Evolutionary conservation across 208 protist genomes (phyloP), one percentile per base, ranked within the genome.

Genomic region (Sergeia podlipaevii): DNA sequence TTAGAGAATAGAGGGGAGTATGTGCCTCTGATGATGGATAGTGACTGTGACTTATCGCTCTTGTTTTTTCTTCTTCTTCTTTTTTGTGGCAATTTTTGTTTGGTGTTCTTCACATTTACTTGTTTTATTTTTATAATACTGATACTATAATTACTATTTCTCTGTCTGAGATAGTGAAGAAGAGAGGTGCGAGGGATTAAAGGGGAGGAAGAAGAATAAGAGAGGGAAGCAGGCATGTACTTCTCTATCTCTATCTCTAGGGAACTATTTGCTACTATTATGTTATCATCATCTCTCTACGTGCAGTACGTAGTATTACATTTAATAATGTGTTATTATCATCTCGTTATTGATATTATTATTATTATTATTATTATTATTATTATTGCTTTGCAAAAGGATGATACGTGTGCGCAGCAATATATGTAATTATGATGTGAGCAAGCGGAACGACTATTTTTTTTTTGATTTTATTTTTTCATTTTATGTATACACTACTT

Each of bases 21-120:
- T 17, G 4, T 55, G 10, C 20, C 27, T 18, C 11, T 38, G 8
- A n/a, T 20, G 23, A n/a, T 52, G 1, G 17, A 52, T 36, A 10
- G 24, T 28, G 49, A 37, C 36, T 29, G 32, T 28, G 27, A 34
- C 43, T 32, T 62, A 23, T 46, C 20, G 32, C 24, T 39, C 30
- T 49, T 3, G 30, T 27, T 18, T 46, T 58, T 15, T 42, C 13
- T 60, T 28, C 34, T 29, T 41, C 26, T 50, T 46, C 27, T 60
- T 17, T 60, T 39, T 50, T 36, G 26, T 17, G 23, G 52, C 28
- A 18, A 21, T 17, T 33, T 49, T 1, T 50, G 13, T 49, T 4
- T 60, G 11, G 46, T 49, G 32, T 23, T 57, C 21, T 26, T 57
- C 23, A 11, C 46, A 21, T 8, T 45, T 37, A 24, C 21, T 45